These are phyloP conservation scores for Fragilaria radians DNA, from an alignment of 108 stramenopile species.

Conservation along the genomic window DNA sequence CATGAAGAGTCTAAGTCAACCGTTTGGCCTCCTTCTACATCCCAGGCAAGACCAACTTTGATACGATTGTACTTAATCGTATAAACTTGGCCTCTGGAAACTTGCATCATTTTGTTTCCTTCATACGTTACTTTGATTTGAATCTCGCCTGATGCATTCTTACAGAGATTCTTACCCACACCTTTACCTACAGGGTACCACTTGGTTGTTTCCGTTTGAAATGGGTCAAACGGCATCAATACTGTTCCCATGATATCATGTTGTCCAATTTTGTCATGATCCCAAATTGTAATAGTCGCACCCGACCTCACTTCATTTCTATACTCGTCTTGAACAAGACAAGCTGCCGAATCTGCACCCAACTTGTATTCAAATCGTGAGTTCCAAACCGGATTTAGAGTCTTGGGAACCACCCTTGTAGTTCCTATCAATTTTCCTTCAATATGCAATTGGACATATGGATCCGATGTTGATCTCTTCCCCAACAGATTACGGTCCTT, in stretches of 20 bases:
- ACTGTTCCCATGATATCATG: too few species aligned
- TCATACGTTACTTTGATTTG: constrained; percentile 15
- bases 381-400: constrained; percentile 32
- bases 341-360: not conserved
- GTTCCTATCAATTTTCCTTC: constrained; percentile 10
- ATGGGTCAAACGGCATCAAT: constrained; percentile 26
- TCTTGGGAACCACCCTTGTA: constrained; percentile 24
- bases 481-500: constrained; percentile 33
- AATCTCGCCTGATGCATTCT: constrained; percentile 13
- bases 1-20: constrained; percentile 39
- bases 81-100: constrained; percentile 11
- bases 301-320: too few species aligned
- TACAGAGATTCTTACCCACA: too few species aligned
- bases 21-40: constrained; percentile 13
- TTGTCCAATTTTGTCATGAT: too few species aligned
- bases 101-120: constrained; percentile 12
- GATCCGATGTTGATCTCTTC: constrained; percentile 33
- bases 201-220: constrained; percentile 12
- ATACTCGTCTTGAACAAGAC: constrained; percentile 6
- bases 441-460: constrained; percentile 22
- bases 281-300: constrained; percentile 6
- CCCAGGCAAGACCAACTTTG: constrained; percentile 39
- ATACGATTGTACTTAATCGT: too few species aligned
- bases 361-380: constrained; percentile 9
- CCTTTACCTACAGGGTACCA: constrained; percentile 12